Evolutionary conservation across 352 stramenopile genomes (phyloP).

Genomic region (Plasmopara muralis): DNA sequence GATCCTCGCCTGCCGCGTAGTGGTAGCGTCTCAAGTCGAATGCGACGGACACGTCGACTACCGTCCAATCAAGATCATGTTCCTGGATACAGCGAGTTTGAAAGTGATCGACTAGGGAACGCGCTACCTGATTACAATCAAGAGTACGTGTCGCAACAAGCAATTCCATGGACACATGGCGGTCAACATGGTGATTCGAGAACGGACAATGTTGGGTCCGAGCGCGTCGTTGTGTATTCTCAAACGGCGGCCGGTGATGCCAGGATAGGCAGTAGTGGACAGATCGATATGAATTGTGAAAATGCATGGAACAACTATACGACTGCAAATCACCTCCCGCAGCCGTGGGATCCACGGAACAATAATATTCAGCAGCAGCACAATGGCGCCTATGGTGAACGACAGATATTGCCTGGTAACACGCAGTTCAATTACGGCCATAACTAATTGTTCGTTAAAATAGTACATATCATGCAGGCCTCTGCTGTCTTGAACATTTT

Average conservation of each 20-base stretch:
- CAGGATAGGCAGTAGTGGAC: slow-evolving; percentile 13
- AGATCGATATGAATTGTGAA: slow-evolving; percentile 20
- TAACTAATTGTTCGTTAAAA: background rate
- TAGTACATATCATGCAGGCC: background rate
- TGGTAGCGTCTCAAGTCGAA: slow-evolving; percentile 12
- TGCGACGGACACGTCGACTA: slow-evolving; percentile 14
- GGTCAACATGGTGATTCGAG: slow-evolving; percentile 13
- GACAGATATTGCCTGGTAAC: slow-evolving; percentile 9
- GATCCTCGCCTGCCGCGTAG: slow-evolving; percentile 24
- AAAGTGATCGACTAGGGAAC: slow-evolving; percentile 17
- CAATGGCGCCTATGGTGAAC: slow-evolving; percentile 10
- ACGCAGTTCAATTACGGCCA: slow-evolving; percentile 16
- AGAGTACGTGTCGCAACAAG: slow-evolving; percentile 16
- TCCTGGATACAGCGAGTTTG: slow-evolving; percentile 24
- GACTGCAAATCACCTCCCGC: slow-evolving; percentile 6
- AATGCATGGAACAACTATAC: slow-evolving; percentile 20
- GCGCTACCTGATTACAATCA: slow-evolving; percentile 20
- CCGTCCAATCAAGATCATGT: slow-evolving; percentile 24
- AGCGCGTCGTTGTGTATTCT: slow-evolving; percentile 36
- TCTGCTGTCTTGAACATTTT: too few species aligned
- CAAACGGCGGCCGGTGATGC: slow-evolving; percentile 9
- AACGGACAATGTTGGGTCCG: slow-evolving; percentile 17
- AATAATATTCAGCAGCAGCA: slow-evolving; percentile 25
- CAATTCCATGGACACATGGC: slow-evolving; percentile 10
- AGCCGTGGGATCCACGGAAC: slow-evolving; percentile 7